Evolutionary conservation across 2,329 filamentous ascomycete species (phyloP).

Genomic region (Paraconiothyrium sp.): DNA sequence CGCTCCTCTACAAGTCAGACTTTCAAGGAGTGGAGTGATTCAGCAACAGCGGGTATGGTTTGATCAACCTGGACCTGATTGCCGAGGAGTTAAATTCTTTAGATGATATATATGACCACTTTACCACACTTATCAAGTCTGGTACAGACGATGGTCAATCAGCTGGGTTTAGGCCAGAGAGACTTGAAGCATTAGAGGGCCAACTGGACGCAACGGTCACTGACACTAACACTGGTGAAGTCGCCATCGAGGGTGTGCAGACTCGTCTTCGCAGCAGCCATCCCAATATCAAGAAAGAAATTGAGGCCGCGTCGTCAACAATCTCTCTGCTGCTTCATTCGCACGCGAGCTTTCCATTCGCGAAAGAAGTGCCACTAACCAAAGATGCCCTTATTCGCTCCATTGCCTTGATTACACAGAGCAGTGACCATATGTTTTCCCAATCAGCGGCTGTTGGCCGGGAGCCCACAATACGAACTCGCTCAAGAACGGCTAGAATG

Average conservation of each 20-base stretch:
- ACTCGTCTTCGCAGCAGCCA: not conserved
- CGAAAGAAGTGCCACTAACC: conserved; percentile 1
- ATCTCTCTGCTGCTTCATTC: not conserved
- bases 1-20: conserved; percentile 2
- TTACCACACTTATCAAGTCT: conserved; percentile 4
- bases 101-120: conserved; percentile 6
- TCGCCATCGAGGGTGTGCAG: conserved; percentile 2
- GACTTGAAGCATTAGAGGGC: not conserved
- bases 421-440: conserved; percentile 3
- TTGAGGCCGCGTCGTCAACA: not conserved
- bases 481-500: not conserved
- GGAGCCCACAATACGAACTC: conserved; percentile 3
- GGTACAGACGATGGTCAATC: conserved; percentile 3
- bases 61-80: too few relatives aligned
- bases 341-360: conserved; percentile 11
- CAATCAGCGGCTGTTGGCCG: conserved; percentile 4
- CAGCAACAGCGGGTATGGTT: not conserved
- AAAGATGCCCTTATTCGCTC: conserved; percentile 9
- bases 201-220: not conserved
- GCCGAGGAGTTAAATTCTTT: not conserved
- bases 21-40: conserved; percentile 4
- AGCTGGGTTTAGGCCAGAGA: not conserved
- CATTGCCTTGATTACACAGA: not conserved
- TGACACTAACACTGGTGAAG: not conserved
- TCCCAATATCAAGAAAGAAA: not conserved